Base-by-base conservation (phyloP, 2,329 filamentous ascomycete genomes). In the Neopestalotiopsis rosae region DNA sequence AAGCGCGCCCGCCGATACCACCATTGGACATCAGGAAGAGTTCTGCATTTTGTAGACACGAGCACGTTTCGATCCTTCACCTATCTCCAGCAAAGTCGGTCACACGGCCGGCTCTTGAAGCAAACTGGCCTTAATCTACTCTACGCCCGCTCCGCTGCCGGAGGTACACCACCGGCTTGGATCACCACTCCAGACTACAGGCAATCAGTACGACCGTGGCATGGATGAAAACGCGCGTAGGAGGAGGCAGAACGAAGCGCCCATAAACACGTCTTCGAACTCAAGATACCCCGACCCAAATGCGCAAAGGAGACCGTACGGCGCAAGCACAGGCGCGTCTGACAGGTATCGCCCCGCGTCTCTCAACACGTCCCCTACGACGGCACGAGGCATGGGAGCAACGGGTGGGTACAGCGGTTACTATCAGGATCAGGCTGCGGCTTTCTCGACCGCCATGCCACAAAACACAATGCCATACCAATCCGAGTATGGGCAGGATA, bases 151-250 rank as follows among this genome's bases (percentile, higher is more conserved):
- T 83, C 84, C 89, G 81, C 89, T 89, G 84, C 90, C 89, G 84
- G 87, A 86, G 85, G 87, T 87, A 83, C 59, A 62, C 20, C 87
- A 88, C 84, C 88, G 87, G 85, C 85, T 89, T 79, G 86, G 88
- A 85, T 85, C 87, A 82, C 84, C 84, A 82, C 82, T 86, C 82
- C 84, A 83, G 82, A 83, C 85, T 80, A 83, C 84, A 81, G 79
- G 81, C 77, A 81, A 85, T 81, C 81, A 83, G 80, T 81, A 83
- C 77, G 80, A 85, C 84, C 79, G 82, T 82, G 90, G 89, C 79
- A 96, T 96, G 93, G 93, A 95, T 86, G 90, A 92, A 83, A 89
- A 91, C 84, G 89, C 88, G 82, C 89, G 88, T 79, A 86, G 89
- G 78, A 87, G 90, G 85, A 91, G 92, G 88, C 91, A 92, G 85